A percentile compares a stretch with the other conserved stretches of the same genome.
phyloP scores from a whole-genome alignment of 2,329 filamentous ascomycete genomes.

The Pleurostoma richardsiae region DNA sequence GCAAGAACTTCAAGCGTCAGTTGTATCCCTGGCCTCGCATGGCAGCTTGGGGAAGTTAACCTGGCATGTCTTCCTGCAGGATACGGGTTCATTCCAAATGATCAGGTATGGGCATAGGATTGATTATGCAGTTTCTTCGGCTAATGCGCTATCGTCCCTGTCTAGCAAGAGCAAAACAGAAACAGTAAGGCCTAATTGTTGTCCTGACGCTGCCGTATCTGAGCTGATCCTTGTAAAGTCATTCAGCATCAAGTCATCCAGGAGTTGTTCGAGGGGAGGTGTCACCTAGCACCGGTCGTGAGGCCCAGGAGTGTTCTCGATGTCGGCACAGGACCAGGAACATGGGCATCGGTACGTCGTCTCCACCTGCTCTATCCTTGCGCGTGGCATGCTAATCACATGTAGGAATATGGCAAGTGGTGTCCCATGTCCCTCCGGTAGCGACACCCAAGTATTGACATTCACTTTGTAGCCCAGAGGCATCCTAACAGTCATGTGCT shows the following conservation, averaged over 20 bases:
- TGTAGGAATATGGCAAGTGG: conserved; percentile 16
- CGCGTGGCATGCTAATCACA: conserved; percentile 5
- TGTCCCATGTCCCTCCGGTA: neutral
- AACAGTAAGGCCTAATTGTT: conserved; percentile 14
- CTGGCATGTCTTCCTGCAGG: neutral
- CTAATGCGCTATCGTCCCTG: conserved; percentile 9
- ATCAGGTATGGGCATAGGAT: conserved; percentile 10
- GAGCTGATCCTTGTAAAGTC: conserved; percentile 7
- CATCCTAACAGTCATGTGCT: conserved; percentile 19
- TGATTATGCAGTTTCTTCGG: conserved; percentile 10
- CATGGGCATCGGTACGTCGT: conserved; percentile 20
- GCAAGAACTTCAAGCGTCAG: conserved; percentile 14
- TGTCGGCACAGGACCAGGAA: conserved; percentile 20
- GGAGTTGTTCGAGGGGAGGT: conserved; percentile 19
- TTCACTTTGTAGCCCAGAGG: conserved; percentile 11
- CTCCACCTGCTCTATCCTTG: neutral
- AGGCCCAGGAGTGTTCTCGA: conserved; percentile 19
- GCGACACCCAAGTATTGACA: neutral
- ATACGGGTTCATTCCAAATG: conserved; percentile 11
- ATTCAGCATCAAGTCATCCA: conserved; percentile 21
- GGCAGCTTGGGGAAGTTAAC: conserved; percentile 10
- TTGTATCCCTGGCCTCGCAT: conserved; percentile 2
- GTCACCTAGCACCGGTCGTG: conserved; percentile 18
- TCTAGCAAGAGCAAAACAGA: conserved; percentile 21
- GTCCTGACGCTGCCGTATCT: neutral